Evolutionary conservation across 2,329 filamentous ascomycete species (phyloP), one percentile per base, ranked within the genome.

Genomic region (Daldinia sp.): DNA sequence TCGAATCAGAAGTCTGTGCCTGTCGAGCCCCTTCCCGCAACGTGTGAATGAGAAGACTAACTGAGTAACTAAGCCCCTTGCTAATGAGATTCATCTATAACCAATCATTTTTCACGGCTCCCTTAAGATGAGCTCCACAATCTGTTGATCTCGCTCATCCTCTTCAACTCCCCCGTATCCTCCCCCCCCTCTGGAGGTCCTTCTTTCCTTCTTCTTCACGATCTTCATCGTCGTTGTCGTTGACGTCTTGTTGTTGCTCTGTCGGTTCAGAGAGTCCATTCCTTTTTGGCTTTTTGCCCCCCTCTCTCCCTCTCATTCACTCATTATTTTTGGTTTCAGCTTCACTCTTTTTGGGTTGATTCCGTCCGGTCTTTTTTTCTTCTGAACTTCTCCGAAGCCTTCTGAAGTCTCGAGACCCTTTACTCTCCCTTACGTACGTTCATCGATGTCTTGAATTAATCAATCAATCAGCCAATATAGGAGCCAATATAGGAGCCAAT

Each of bases 351-450:
- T 30, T 73, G 75, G 79, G 77, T 78, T 79, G 77, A 75, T 72
- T 70, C 79, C 76, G 78, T 82, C 79, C 80, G 69, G 71, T 82
- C 80, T 70, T 81, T 81, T 81, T 81, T 76, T 70, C 73, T 68
- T 61, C 69, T 72, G 72, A 66, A 69, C 70, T 68, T 69, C 69
- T 72, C 72, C 72, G 70, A 72, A 72, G 27, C 19, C 27, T 50
- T 50, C n/a, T 27, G 25, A 48, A 32, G 70, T 73, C 62, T 67
- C 65, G 67, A 72, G 68, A 68, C 68, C 29, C 25, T 64, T 66
- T 66, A 62, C 68, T 64, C 68, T 70, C 73, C 71, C 72, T 73
- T 71, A 64, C 70, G 74, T 74, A 71, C 19, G 62, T 64, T 19
- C 43, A 61, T 63, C 57, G 27, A 67, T 70, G 62, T 70, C 66